phyloP scores from a whole-genome alignment of 2,329 filamentous ascomycete species.

The Epichloe glyceriae region DNA sequence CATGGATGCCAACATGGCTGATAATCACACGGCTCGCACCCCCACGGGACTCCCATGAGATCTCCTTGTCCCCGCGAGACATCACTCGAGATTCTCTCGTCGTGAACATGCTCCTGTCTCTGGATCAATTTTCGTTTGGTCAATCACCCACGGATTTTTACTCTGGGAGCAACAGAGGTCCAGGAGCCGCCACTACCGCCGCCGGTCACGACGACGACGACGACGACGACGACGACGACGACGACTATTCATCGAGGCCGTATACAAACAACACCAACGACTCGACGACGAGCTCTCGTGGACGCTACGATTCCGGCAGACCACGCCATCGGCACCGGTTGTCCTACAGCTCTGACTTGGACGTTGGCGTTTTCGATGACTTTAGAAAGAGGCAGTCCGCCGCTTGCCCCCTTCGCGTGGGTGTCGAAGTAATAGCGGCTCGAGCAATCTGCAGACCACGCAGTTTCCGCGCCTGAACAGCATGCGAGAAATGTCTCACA shows the following conservation, averaged over 20 bases:
- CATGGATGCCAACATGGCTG: slow-evolving; percentile 14
- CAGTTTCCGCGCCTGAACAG: slow-evolving; percentile 50
- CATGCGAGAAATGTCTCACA: slow-evolving; percentile 34
- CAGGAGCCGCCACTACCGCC: slow-evolving; percentile 10
- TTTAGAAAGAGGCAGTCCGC: neutral
- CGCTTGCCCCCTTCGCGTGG: slow-evolving; percentile 30
- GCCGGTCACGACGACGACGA: slow-evolving; percentile 2
- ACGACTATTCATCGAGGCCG: slow-evolving; percentile 7
- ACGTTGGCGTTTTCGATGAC: slow-evolving; percentile 41
- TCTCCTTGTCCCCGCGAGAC: slow-evolving; percentile 64
- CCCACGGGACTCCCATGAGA: slow-evolving; percentile 63
- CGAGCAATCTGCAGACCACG: slow-evolving; percentile 50
- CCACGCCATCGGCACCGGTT: slow-evolving; percentile 22
- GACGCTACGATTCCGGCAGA: neutral
- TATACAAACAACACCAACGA: slow-evolving; percentile 5
- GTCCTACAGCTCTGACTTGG: slow-evolving; percentile 50
- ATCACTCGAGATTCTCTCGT: slow-evolving; percentile 83
- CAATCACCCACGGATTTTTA: slow-evolving; percentile 19
- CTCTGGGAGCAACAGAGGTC: slow-evolving; percentile 5
- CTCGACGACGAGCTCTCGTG: neutral
- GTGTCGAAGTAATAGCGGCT: slow-evolving; percentile 69
- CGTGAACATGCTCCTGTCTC: slow-evolving; percentile 86
- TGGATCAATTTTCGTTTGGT: slow-evolving; percentile 65
- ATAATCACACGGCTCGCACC: slow-evolving; percentile 13
- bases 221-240: neutral